phyloP scores from a whole-genome alignment of 805 yeast genomes.

The Candida germanica region DNA sequence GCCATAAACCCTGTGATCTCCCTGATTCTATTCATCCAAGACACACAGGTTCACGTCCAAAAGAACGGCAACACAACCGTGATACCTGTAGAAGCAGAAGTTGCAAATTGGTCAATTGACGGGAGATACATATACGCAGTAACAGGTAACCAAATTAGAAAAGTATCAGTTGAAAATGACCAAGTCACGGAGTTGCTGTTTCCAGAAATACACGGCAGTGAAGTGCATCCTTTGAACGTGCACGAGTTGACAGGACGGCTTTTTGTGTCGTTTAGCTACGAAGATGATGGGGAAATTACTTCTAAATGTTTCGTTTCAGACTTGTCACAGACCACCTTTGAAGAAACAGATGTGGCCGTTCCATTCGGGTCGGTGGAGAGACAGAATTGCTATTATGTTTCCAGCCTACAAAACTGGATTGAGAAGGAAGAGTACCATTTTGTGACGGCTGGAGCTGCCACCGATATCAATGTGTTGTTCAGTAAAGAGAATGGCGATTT shows the following conservation, averaged over 20 bases:
- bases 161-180: not conserved
- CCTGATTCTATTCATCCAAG: not conserved
- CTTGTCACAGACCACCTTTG: conserved; percentile 26
- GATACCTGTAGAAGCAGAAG: not conserved
- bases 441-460: conserved; percentile 59
- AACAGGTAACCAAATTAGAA: not conserved
- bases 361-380: conserved; percentile 53
- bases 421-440: conserved; percentile 28
- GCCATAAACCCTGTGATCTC: not conserved
- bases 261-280: conserved; percentile 6
- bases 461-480: conserved; percentile 42
- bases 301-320: conserved; percentile 18
- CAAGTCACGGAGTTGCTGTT: not conserved
- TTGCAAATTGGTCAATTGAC: conserved; percentile 4
- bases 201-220: conserved; percentile 5
- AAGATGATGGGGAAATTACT: conserved; percentile 15
- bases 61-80: not conserved
- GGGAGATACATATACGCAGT: conserved; percentile 1
- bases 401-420: conserved; percentile 41
- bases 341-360: conserved; percentile 46
- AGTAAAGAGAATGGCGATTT: conserved; percentile 2
- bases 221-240: conserved; percentile 1
- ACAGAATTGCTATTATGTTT: conserved; percentile 43
- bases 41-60: not conserved
- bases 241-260: not conserved